phyloP scores from a whole-genome alignment of 257 asterid species.

The Solanum ossicruentum region DNA sequence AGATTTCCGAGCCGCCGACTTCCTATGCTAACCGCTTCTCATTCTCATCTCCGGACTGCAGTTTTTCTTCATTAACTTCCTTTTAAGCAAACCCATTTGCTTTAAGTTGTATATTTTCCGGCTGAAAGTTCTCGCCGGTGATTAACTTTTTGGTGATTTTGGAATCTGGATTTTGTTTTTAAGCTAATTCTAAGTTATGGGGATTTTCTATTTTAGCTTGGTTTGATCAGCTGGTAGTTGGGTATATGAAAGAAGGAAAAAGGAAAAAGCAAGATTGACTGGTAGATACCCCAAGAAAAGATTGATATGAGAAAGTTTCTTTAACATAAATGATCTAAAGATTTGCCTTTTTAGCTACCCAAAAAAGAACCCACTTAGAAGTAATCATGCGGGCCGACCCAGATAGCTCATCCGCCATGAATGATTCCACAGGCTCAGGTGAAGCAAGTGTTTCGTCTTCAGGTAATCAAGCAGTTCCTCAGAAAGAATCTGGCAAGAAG shows the following conservation, averaged over 20 bases:
- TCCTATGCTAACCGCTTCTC: not conserved
- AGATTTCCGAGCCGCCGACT: conserved; percentile 4
- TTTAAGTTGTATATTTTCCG: not conserved
- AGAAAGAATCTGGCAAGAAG: conserved; percentile 41
- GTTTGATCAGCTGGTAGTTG: conserved; percentile 5
- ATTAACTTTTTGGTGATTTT: not conserved
- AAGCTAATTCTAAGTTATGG: not conserved
- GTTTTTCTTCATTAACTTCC: not conserved
- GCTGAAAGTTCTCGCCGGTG: not conserved
- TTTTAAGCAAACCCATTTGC: conserved; percentile 4
- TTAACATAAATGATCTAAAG: not conserved
- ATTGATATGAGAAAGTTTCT: not conserved
- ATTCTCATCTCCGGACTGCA: not conserved
- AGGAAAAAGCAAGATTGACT: not conserved
- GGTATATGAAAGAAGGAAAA: not conserved
- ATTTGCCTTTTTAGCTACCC: not conserved
- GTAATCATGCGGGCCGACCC: conserved; percentile 3
- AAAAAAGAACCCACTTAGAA: not conserved
- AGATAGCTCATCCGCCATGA: conserved; percentile 21
- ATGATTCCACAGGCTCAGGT: conserved; percentile 33
- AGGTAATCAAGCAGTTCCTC: conserved; percentile 19
- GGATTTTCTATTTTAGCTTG: not conserved
- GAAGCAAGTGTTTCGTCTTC: conserved; percentile 32
- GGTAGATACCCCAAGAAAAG: conserved; percentile 1
- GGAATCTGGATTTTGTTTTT: not conserved